Evolutionary conservation across 2,329 filamentous ascomycete species (phyloP).

Genomic region (Fusarium equiseti): DNA sequence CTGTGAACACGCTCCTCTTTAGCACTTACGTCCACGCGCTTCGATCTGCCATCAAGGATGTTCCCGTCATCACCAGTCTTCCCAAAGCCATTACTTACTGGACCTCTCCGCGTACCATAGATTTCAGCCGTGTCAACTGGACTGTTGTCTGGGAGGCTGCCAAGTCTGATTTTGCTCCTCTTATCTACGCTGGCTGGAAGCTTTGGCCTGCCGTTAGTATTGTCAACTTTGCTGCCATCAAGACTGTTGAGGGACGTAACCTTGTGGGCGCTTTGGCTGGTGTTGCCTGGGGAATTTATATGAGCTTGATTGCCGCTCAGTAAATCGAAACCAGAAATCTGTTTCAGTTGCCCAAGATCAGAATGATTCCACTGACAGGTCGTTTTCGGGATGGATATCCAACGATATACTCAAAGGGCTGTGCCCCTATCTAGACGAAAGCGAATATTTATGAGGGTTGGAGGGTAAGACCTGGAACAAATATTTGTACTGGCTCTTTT

Average conservation of each 20-base stretch:
- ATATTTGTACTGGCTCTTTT: slow-evolving; percentile 1
- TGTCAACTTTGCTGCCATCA: slow-evolving; percentile 75
- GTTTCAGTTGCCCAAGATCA: not conserved
- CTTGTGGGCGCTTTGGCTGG: slow-evolving; percentile 79
- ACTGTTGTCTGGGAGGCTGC: slow-evolving; percentile 57
- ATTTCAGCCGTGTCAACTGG: slow-evolving; percentile 62
- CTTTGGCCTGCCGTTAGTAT: slow-evolving; percentile 79
- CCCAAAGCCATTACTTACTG: slow-evolving; percentile 52
- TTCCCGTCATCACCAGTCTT: slow-evolving; percentile 54
- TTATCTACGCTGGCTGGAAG: slow-evolving; percentile 75
- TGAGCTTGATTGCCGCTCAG: slow-evolving; percentile 70
- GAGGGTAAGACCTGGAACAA: not conserved
- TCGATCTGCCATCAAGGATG: slow-evolving; percentile 61
- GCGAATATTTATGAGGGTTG: not conserved
- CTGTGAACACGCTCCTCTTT: slow-evolving; percentile 74
- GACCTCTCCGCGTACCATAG: slow-evolving; percentile 56
- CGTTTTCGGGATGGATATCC: not conserved
- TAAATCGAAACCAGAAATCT: slow-evolving; percentile 20
- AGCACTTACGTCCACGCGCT: slow-evolving; percentile 69
- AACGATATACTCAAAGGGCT: not conserved
- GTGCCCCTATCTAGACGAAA: not conserved
- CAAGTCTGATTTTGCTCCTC: slow-evolving; percentile 69
- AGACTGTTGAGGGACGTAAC: slow-evolving; percentile 77
- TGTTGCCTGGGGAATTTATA: slow-evolving; percentile 79
- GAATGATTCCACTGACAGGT: not conserved